Base-by-base conservation (phyloP, 2,329 filamentous ascomycete species). In the Cytospora paraplurivora region DNA sequence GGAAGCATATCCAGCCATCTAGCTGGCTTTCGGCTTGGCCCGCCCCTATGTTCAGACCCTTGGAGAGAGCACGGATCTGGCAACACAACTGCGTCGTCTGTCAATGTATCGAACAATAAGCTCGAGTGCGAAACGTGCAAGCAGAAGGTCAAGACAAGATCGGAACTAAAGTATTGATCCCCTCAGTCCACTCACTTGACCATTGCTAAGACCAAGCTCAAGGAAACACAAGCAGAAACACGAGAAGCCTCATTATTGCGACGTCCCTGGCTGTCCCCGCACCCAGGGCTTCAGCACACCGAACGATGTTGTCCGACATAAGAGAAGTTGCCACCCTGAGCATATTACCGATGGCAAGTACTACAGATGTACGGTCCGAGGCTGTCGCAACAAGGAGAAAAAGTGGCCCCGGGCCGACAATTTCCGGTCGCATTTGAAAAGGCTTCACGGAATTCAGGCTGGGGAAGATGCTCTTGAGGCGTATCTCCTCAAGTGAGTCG, bases 381-480 rank as follows among this genome's bases (percentile, higher is more conserved):
- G 77, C 17, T 92, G 89, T 70, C 79, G 77, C 32, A 83, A 79
- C 32, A 87, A 80, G 66, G 78, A 78, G 1, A 96, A 96, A 73
- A 77, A 82, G 41, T 97, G 91, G 91, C 89, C 90, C 0, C 85
- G 93, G 27, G 80, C 88, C 57, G 93, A 97, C 74, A 97, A 97
- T 71, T 97, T 97, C 74, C 88, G 88, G 66, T 86, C 89, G 41
- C 93, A 97, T 72, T 81, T 96, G 53, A 80, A 78, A 56, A 84
- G 88, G 12, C 86, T 91, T 70, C 93, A 97, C 72, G 66, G 67
- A 0, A 72, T 74, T 3, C 34, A 71, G 1, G 72, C 65, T 4
- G 65, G 72, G 3, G 78, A 79, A 2, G 74, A 76, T 19, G 76
- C 79, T 37, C 66, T 84, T 5, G 71, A 73, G 21, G 49, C 68